These are phyloP conservation scores for Tolypocladium album DNA, from an alignment of 2,329 filamentous ascomycete genomes.

Conservation along the genomic window DNA sequence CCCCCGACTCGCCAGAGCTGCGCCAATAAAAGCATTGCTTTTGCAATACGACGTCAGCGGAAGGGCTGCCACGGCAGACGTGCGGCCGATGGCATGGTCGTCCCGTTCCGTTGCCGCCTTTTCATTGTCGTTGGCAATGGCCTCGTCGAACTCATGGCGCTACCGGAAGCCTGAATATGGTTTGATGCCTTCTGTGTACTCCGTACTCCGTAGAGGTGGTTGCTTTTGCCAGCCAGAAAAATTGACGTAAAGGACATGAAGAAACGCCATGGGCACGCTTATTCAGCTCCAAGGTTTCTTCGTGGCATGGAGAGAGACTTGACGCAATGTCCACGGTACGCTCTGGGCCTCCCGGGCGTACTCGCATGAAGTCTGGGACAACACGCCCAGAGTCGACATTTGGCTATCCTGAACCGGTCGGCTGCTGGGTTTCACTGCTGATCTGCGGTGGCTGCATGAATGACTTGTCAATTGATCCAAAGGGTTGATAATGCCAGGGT, in stretches of 20 bases:
- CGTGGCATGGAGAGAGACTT: no score
- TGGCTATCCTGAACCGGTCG: not conserved
- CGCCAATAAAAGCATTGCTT: not conserved
- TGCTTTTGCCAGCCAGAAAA: not conserved
- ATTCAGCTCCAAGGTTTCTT: not conserved
- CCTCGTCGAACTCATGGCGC: conserved; percentile 3
- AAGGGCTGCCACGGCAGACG: not conserved
- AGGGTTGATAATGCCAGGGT: not conserved
- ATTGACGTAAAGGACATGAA: not conserved
- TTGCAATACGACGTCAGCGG: conserved; percentile 3
- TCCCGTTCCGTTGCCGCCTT: not conserved
- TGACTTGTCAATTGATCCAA: conserved; percentile 3
- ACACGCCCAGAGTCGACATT: not conserved
- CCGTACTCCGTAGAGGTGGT: not conserved
- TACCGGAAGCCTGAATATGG: conserved; percentile 8
- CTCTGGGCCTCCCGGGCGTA: not conserved
- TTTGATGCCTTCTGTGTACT: conserved; percentile 4
- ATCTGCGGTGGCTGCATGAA: conserved; percentile 5
- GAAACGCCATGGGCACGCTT: not conserved
- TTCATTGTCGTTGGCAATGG: not conserved
- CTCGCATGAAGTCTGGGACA: not conserved
- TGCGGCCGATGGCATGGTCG: not conserved
- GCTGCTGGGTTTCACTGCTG: not conserved
- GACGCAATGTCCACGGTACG: not conserved
- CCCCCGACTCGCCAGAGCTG: not conserved